Evolutionary conservation across 495 filamentous ascomycete genomes (phyloP), one percentile per base, ranked within the genome.

Genomic region (Tuber magnatum): DNA sequence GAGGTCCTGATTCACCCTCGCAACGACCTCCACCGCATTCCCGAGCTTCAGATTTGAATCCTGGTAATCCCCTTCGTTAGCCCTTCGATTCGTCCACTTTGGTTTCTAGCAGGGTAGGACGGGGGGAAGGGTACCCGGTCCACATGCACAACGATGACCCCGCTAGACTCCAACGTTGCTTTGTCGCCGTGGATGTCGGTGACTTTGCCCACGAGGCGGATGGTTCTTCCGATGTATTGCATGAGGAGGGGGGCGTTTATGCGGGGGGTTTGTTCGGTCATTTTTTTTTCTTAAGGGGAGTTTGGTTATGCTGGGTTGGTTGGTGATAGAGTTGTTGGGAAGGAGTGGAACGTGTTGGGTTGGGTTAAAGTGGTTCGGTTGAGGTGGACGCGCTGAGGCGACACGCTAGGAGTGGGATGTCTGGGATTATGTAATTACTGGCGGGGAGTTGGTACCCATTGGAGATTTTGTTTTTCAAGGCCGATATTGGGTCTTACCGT

Each of bases 151-250:
- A 89, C 91, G 70, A 97, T 87, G 71, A 88, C 87, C 12, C 94
- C 94, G 42, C 88, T 89, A 84, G 86, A 90, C 86, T 88, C 92
- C 70, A 98, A 88, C 2, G 88, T 88, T 16, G 94, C 94, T 42
- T 86, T 87, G n/a, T 95, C 93, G 74, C 94, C 94, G 51, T 89
- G 90, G 22, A 97, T 85, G 71, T 92, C 89, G 22, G 87, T 86
- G 14, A 97, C 93, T 81, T 92, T 94, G 78, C 94, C 94, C 5
- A 97, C 88, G 69, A 98, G 86, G 74, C 93, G 93, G 73, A 98
- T 91, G 73, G 90, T 91, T 71, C 88, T 89, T 82, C 88, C 87
- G 77, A 90, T 86, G 84, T 91, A 93, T 81, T 86, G 86, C 81
- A 91, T 86, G 71, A 94, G 88, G 82, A 92, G 88, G 51, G 85